phyloP scores from a whole-genome alignment of 805 yeast genomes.

The Nakazawaea pomicola region DNA sequence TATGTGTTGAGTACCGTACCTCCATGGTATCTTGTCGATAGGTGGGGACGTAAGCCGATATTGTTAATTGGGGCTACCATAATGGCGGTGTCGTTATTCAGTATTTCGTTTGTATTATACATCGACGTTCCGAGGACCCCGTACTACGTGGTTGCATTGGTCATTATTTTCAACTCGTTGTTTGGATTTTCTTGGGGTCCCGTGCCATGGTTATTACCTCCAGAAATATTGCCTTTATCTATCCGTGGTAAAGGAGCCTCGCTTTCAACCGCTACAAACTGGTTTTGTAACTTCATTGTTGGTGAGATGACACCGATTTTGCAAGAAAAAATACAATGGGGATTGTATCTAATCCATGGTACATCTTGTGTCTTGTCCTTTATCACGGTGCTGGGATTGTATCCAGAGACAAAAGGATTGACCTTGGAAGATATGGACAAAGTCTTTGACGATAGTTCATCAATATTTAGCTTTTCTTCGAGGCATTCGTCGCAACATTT shows the following conservation, averaged over 20 bases:
- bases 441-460: slow-evolving; percentile 65
- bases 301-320: slow-evolving; percentile 88
- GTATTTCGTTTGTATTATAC: slow-evolving; percentile 58
- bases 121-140: slow-evolving; percentile 54
- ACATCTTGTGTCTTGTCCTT: slow-evolving; percentile 70
- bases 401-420: slow-evolving; percentile 90
- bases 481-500: neutral
- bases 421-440: slow-evolving; percentile 89
- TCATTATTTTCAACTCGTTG: slow-evolving; percentile 71
- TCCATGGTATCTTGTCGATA: slow-evolving; percentile 84
- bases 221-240: slow-evolving; percentile 75
- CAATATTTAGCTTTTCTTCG: slow-evolving; percentile 13
- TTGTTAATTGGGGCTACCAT: slow-evolving; percentile 67
- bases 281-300: slow-evolving; percentile 86
- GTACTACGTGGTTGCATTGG: slow-evolving; percentile 63
- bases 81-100: slow-evolving; percentile 64
- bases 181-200: slow-evolving; percentile 94
- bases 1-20: slow-evolving; percentile 57
- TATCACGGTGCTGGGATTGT: slow-evolving; percentile 62
- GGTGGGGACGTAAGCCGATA: slow-evolving; percentile 81
- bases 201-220: slow-evolving; percentile 80
- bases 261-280: slow-evolving; percentile 80
- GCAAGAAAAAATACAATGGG: slow-evolving; percentile 72
- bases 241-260: slow-evolving; percentile 87
- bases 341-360: slow-evolving; percentile 65